Evolutionary conservation across 75 land plant species (phyloP).

Genomic region (Cupressus sempervirens): DNA sequence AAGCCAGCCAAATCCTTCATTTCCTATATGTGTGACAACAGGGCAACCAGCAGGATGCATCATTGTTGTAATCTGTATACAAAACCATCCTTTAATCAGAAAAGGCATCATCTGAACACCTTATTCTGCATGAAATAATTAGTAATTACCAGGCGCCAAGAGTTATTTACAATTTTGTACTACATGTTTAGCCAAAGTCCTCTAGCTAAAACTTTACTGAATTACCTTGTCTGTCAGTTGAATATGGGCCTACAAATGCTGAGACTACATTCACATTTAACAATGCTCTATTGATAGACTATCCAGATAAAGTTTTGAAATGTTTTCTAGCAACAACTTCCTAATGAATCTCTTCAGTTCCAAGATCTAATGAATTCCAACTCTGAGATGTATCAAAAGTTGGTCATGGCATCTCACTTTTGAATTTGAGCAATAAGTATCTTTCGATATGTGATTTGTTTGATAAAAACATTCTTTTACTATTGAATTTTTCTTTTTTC

Average conservation of each 20-base stretch:
- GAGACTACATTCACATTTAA: background rate
- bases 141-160: background rate
- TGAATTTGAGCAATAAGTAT: too few relatives aligned
- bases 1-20: slow-evolving; percentile 69
- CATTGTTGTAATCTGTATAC: slow-evolving; percentile 44
- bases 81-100: slow-evolving; percentile 7
- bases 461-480: too few relatives aligned
- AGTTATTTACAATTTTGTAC: background rate
- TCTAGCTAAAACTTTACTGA: background rate
- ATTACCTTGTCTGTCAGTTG: background rate
- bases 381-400: background rate
- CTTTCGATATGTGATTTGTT: too few relatives aligned
- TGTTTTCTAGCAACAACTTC: background rate
- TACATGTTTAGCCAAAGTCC: background rate
- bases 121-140: background rate
- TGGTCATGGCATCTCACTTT: background rate
- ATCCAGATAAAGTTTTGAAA: background rate
- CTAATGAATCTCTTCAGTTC: too few relatives aligned
- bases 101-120: background rate
- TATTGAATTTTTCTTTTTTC: too few relatives aligned
- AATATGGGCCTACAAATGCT: background rate
- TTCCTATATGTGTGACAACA: slow-evolving; percentile 28
- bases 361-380: background rate
- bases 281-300: background rate
- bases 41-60: slow-evolving; percentile 89